phyloP scores from a whole-genome alignment of 169 alveolate genomes.

The Plasmodium vivax region DNA sequence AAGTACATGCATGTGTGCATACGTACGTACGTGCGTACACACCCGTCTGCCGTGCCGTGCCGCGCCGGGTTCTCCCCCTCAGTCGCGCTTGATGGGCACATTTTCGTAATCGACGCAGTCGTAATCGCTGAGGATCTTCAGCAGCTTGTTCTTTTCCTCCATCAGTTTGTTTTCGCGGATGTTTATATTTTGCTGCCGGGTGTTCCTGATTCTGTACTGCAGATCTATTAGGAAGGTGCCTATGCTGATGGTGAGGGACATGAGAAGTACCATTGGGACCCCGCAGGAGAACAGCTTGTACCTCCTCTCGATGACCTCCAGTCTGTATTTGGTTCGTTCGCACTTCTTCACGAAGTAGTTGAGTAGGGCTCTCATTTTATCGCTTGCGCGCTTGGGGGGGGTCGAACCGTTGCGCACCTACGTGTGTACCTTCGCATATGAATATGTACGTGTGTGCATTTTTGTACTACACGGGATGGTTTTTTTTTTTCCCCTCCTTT shows the following conservation, averaged over 20 bases:
- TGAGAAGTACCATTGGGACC: conserved; percentile 44
- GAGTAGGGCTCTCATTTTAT: conserved; percentile 38
- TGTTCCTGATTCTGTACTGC: conserved; percentile 57
- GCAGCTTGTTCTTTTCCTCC: conserved; percentile 60
- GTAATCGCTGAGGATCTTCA: conserved; percentile 57
- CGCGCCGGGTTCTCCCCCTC: neutral
- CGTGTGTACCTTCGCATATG: neutral
- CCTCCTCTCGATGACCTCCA: conserved; percentile 59
- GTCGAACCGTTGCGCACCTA: neutral
- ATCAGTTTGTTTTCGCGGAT: conserved; percentile 61
- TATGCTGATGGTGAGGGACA: conserved; percentile 59
- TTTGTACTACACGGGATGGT: neutral
- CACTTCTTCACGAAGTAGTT: conserved; percentile 24
- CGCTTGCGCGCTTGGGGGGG: neutral
- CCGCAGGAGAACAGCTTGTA: conserved; percentile 71
- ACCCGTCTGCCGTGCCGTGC: neutral
- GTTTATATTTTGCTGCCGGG: conserved; percentile 56
- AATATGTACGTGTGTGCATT: neutral
- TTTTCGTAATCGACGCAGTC: conserved; percentile 71
- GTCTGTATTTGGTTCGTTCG: conserved; percentile 53
- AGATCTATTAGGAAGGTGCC: conserved; percentile 64
- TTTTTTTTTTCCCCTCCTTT: neutral
- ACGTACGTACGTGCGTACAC: neutral
- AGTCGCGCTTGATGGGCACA: conserved; percentile 58
- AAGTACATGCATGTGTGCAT: neutral